Evolutionary conservation across 1,284 basidiomycete species (phyloP), one percentile per base, ranked within the genome.

Genomic region (Malassezia slooffiae): DNA sequence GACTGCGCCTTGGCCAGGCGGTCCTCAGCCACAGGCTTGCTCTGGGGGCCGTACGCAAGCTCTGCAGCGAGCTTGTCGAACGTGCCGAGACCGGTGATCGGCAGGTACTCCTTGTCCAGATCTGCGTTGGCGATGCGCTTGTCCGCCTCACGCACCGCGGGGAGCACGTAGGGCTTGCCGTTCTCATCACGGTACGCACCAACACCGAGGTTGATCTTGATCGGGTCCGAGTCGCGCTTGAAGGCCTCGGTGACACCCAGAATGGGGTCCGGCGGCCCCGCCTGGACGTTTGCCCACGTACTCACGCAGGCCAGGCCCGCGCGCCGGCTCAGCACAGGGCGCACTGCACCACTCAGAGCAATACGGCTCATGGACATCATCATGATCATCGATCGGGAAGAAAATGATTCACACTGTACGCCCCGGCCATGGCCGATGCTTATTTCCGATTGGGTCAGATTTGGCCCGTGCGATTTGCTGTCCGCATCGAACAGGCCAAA

Each of bases 41-140:
- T 55, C 52, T 62, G 57, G 41, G 84, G 75, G 46, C 93, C 89
- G 71, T 95, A 96, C 15, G 93, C 93, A 41, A 97, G 79, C 70
- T 85, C 80, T 43, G 84, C 82, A 16, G 93, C 90, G 47, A 83
- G 81, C 71, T 83, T 81, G 63, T 83, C 90, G 73, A 96, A 95
- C 43, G 82, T 78, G 30, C 80, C 74, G 40, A 88, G 80, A 70
- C 89, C 88, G 42, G 86, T 91, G 72, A 97, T 97, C 54, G 88
- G 88, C 37, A 96, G 80, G 73, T 97, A 97, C 73, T 97, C 91
- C 75, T 97, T 96, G 80, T 97, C 91, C 34, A 77, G 77, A 55
- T 80, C 79, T 53, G 78, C 74, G 23, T 76, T 72, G 49, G 77
- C 74, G 50, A 96, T 72, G 47, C 78, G 70, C 57, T 82, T 78